Conservation (phyloP, 2,329 filamentous ascomycete genomes). For the Graphilbum fragrans region DNA sequence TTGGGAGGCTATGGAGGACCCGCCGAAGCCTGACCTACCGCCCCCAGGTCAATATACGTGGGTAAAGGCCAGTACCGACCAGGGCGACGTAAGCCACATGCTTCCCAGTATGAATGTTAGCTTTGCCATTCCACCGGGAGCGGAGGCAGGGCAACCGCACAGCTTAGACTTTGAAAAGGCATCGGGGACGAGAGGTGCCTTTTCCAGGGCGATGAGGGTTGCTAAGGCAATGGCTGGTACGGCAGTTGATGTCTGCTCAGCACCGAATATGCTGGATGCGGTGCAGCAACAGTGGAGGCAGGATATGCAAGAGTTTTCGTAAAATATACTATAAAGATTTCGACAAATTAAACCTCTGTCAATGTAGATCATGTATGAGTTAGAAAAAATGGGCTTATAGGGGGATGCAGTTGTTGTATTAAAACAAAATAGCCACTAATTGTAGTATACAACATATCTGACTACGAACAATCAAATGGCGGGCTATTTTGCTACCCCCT, state of each 20-base stretch:
- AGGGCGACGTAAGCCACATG: slow-evolving; percentile 45
- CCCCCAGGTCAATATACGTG: slow-evolving; percentile 26
- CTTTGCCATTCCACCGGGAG: slow-evolving; percentile 32
- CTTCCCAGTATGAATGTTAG: slow-evolving; percentile 41
- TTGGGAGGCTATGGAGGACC: slow-evolving; percentile 24
- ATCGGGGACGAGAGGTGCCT: slow-evolving; percentile 34
- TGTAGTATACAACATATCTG: no score
- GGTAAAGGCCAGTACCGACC: slow-evolving; percentile 43
- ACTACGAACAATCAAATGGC: no score
- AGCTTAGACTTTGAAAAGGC: slow-evolving; percentile 39
- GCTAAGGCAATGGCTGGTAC: slow-evolving; percentile 35
- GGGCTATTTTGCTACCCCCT: no score
- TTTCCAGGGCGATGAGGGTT: slow-evolving; percentile 30
- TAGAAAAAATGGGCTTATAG: no score
- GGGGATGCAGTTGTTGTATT: no score
- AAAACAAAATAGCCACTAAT: no score
- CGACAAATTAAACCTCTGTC: no score
- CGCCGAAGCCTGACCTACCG: slow-evolving; percentile 17
- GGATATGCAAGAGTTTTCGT: background rate
- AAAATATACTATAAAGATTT: no score
- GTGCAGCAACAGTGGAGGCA: slow-evolving; percentile 27
- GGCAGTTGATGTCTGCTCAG: slow-evolving; percentile 32
- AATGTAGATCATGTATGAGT: no score
- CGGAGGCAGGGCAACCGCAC: slow-evolving; percentile 34
- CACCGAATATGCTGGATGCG: slow-evolving; percentile 25